Base-by-base conservation (phyloP, 2,329 filamentous ascomycete genomes). In the Xylaria sp. region DNA sequence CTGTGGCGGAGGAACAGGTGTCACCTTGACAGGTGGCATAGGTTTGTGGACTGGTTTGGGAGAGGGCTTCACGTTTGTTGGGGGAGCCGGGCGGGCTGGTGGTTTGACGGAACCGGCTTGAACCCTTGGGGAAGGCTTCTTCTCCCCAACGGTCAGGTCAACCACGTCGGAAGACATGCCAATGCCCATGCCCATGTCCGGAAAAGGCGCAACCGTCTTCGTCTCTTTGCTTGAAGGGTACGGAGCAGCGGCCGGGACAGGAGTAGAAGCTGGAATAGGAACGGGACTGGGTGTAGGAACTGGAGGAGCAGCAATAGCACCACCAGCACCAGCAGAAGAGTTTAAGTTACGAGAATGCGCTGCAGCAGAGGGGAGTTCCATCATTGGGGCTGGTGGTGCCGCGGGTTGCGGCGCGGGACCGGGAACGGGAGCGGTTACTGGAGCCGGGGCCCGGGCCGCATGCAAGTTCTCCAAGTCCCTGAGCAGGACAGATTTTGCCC, bases 131-230 rank as follows among this genome's bases (percentile, higher is more conserved):
- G 75, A 77, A 15, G 73, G 72, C 31, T 70, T 69, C 55, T 78
- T 78, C 55, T 75, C 76, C 20, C 60, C 62, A 20, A 67, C 64
- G 8, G 77, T 75, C 1, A 78, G 70, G 57, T 78, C 76, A 9
- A 78, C 76, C 37, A 79, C 74, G 62, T 78, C 77, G 6, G 68
- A 63, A 52, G 80, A 73, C 69, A 82, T 82, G 31, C 80, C 84
- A 78, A 87, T 82, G 31, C 80, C 84, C 78, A 87, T 82, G 34
- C 85, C 86, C 85, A 88, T 88, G 71, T 88, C 85, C 1, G 87
- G 85, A 70, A 89, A 85, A 0, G 87, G 84, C 18, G 87, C 87
- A 60, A 86, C 81, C 15, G 84, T 81, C 73, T 82, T 84, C 41
- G 74, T 77, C 63, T 82, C 81, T 39, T 80, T 76, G 56, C 78